Evolutionary conservation across 192 early-diverging fungal genomes (phyloP), one percentile per base, ranked within the genome.

Genomic region (Mycoemilia scoparia): DNA sequence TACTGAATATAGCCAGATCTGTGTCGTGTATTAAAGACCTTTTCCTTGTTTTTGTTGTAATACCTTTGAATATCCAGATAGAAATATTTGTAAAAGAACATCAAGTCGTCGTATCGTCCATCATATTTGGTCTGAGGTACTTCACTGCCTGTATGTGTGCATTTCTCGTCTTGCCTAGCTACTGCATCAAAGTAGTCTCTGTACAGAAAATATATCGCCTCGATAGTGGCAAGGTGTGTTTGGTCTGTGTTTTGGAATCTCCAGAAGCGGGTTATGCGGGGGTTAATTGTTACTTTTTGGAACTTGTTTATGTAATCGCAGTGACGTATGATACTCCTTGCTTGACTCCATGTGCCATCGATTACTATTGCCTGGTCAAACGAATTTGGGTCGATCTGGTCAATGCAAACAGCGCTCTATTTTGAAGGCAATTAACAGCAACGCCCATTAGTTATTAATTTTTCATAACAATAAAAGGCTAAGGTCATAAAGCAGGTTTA

Each of bases 341-440:
- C 84, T 35, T 96, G 87, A 12, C 63, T 57, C 91, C 91, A 96
- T 9, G 88, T 96, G n/a, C 91, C 91, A 48, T 96, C 88, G 29
- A 96, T 73, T 6, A 96, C 88, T 34, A 92, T 51, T 4, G 88
- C 41, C 28, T 60, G 62, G 43, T 85, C 80, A 45, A 87, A 82
- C 1, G 66, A 55, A 2, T 33, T 44, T 9, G 61, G 59, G 22
- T 78, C 69, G 34, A 92, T 67, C 18, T 85, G 62, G 2, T 53
- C 45, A 1, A 88, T 53, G 4, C 74, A 69, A 21, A 71, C 60
- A 1, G 86, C 77, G 24, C 76, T 51, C 50, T 52, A 52, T 13
- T n/a, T n/a, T n/a, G n/a, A 24, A 3, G 18, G 60, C 75, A 36
- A 8, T 22, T 9, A 24, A 2, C n/a, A 32, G 17, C 69, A 51